phyloP scores from a whole-genome alignment of 2,329 filamentous ascomycete species.

The Amauroascus niger region DNA sequence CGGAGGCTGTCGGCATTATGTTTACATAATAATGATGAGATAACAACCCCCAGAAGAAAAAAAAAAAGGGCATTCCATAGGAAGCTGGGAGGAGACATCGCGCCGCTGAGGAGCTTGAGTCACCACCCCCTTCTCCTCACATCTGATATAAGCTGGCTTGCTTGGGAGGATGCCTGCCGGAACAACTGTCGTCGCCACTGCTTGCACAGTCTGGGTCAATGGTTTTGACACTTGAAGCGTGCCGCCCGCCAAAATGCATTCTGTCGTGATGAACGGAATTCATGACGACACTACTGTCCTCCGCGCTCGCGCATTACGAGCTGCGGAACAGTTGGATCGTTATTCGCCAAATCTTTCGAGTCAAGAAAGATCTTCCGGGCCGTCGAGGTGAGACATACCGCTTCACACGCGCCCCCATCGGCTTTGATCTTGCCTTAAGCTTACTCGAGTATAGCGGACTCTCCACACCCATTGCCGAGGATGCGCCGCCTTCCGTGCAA shows the following conservation, averaged over 20 bases:
- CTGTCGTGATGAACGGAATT: conserved; percentile 7
- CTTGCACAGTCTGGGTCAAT: neutral
- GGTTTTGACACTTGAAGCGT: neutral
- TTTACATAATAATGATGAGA: conserved; percentile 1
- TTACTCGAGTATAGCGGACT: conserved; percentile 22
- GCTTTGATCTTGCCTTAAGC: neutral
- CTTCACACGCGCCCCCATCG: too few species aligned
- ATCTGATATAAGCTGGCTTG: too few species aligned
- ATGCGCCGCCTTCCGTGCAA: conserved; percentile 86
- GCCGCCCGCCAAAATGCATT: conserved; percentile 2
- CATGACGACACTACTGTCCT: conserved; percentile 10
- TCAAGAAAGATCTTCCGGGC: conserved; percentile 18
- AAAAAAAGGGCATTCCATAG: too few species aligned
- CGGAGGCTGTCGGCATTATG: neutral
- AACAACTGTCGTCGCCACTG: neutral
- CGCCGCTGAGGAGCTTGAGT: too few species aligned
- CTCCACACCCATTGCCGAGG: conserved; percentile 72
- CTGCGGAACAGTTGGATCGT: conserved; percentile 10
- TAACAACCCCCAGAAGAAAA: too few species aligned
- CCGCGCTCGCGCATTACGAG: conserved; percentile 13
- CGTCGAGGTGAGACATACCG: conserved; percentile 24
- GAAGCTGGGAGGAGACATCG: too few species aligned
- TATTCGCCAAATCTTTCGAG: neutral
- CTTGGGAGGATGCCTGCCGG: neutral
- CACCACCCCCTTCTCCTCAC: too few species aligned